phyloP scores from a whole-genome alignment of 1,139 yeast species.

The Citeromyces hawaiiensis region DNA sequence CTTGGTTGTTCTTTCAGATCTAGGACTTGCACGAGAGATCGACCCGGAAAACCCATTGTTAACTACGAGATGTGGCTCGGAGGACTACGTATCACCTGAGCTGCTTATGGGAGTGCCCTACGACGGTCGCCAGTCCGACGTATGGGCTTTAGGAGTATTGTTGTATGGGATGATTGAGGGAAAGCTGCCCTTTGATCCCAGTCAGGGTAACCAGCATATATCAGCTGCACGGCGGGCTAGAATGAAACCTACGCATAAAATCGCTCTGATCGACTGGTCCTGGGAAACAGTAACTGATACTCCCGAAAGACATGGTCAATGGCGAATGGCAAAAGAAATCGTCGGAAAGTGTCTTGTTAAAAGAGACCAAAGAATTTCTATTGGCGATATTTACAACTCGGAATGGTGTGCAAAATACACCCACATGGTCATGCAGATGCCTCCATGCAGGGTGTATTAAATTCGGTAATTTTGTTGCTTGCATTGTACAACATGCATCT shows the following conservation, averaged over 20 bases:
- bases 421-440: neutral
- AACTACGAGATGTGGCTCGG: conserved; percentile 87
- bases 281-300: conserved; percentile 34
- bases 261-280: conserved; percentile 86
- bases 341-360: conserved; percentile 41
- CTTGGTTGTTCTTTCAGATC: conserved; percentile 63
- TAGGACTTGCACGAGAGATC: conserved; percentile 71
- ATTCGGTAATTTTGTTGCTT: neutral
- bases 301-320: conserved; percentile 5
- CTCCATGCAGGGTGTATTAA: neutral
- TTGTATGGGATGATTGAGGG: conserved; percentile 73
- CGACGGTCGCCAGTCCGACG: conserved; percentile 80
- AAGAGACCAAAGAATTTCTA: conserved; percentile 32
- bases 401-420: conserved; percentile 2
- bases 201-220: conserved; percentile 13
- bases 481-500: neutral
- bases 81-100: conserved; percentile 92
- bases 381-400: conserved; percentile 15
- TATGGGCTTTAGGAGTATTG: conserved; percentile 93
- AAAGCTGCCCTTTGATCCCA: conserved; percentile 77
- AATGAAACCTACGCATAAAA: conserved; percentile 70
- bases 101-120: conserved; percentile 79
- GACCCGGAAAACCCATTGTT: conserved; percentile 46
- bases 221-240: conserved; percentile 37
- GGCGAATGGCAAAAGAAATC: conserved; percentile 33